Conservation (phyloP, 176 grass and related monocot species). For the Tillandsia fasciculata region DNA sequence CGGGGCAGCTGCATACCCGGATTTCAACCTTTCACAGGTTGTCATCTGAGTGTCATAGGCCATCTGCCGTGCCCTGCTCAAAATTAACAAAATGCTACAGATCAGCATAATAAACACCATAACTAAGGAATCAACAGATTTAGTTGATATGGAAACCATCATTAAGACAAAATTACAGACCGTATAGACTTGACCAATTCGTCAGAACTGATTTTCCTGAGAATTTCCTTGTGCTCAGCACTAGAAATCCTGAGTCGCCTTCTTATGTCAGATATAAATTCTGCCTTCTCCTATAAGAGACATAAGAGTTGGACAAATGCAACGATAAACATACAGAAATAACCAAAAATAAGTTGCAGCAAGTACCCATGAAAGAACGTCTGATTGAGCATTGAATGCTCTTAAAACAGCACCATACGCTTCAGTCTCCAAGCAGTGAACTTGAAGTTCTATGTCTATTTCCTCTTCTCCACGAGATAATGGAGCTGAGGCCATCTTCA, state of each 20-base stretch:
- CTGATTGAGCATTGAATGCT: constrained; percentile 48
- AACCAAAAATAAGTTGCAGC: neutral
- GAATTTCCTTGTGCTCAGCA: constrained; percentile 52
- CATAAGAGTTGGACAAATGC: constrained; percentile 16
- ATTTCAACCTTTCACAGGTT: constrained; percentile 31
- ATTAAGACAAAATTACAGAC: constrained; percentile 20
- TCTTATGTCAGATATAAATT: constrained; percentile 46
- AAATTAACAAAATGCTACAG: neutral
- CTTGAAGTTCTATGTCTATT: constrained; percentile 32
- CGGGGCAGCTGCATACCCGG: constrained; percentile 11
- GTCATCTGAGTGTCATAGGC: constrained; percentile 18
- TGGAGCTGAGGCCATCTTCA: neutral
- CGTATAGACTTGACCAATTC: constrained; percentile 47
- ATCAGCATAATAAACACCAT: neutral
- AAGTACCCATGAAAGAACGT: constrained; percentile 52
- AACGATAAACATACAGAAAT: constrained; percentile 3
- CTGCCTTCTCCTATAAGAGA: constrained; percentile 41
- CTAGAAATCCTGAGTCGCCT: constrained; percentile 58
- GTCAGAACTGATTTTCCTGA: constrained; percentile 44
- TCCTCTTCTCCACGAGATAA: constrained; percentile 14
- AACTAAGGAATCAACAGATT: constrained; percentile 15
- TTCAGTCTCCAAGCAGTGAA: constrained; percentile 51
- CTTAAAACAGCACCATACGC: constrained; percentile 61
- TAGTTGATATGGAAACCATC: constrained; percentile 14
- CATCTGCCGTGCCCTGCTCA: constrained; percentile 25